Percentiles rank a stretch among this genome's conserved stretches.
phyloP scores from a whole-genome alignment of 2,329 filamentous ascomycete species.

The Chaetomiaceae sp. region DNA sequence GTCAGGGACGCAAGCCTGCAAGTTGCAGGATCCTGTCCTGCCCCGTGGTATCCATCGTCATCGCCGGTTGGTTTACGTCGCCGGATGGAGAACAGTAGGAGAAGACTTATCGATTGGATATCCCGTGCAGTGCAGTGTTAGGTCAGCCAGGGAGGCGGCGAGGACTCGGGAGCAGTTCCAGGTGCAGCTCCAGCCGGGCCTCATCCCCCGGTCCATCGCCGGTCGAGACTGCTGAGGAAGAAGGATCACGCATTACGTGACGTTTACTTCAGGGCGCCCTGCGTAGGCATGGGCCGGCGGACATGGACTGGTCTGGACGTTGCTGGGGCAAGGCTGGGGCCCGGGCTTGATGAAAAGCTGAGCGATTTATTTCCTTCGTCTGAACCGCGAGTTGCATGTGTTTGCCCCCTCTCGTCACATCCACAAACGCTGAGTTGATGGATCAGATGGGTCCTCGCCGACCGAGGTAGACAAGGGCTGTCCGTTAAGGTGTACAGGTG shows the following conservation, averaged over 20 bases:
- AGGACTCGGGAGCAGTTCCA: no score
- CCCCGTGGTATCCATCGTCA: no score
- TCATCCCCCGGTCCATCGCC: no score
- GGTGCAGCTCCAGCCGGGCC: no score
- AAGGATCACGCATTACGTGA: neutral
- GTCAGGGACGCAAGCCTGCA: neutral
- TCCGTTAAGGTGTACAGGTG: neutral
- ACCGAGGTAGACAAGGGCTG: neutral
- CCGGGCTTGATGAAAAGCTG: no score
- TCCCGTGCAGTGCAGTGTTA: no score
- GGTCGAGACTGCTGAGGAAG: no score
- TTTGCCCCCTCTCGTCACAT: neutral
- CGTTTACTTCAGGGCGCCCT: neutral
- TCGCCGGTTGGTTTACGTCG: no score
- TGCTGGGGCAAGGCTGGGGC: neutral
- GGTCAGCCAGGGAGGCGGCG: no score
- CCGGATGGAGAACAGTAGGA: no score
- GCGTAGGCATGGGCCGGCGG: neutral
- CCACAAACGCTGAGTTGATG: neutral
- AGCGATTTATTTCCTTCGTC: conserved; percentile 2
- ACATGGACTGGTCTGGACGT: neutral
- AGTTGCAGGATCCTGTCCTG: no score
- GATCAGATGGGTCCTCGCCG: neutral
- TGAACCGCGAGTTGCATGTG: neutral
- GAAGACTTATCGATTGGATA: no score